phyloP scores from a whole-genome alignment of 495 filamentous ascomycete genomes.

The Margaritispora aquatica region DNA sequence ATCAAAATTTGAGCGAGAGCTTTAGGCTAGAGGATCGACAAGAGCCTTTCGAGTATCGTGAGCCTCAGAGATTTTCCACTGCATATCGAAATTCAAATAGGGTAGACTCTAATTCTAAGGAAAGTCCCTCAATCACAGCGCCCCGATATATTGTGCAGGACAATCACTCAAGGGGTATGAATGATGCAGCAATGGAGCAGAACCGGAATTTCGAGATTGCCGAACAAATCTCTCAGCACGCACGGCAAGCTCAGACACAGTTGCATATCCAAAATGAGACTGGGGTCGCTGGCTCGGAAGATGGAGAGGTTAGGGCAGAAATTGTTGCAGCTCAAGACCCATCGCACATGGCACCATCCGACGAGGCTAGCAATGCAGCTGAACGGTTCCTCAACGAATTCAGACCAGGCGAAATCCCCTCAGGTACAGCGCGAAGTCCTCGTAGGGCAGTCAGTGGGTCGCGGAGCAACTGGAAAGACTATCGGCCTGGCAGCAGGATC shows the following conservation, averaged over 20 bases:
- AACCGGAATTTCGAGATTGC: constrained; percentile 19
- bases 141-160: neutral
- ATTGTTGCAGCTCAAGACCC: constrained; percentile 10
- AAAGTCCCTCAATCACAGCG: neutral
- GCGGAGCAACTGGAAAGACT: constrained; percentile 27
- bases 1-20: constrained; percentile 13
- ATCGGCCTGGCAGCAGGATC: constrained; percentile 18
- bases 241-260: constrained; percentile 13
- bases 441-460: neutral
- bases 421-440: neutral
- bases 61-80: neutral
- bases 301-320: constrained; percentile 23
- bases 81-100: constrained; percentile 8
- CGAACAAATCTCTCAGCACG: constrained; percentile 19
- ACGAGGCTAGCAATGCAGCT: constrained; percentile 28
- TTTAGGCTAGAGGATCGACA: constrained; percentile 12
- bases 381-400: constrained; percentile 37
- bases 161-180: constrained; percentile 1
- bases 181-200: constrained; percentile 9
- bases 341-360: neutral
- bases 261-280: constrained; percentile 12
- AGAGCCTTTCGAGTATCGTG: constrained; percentile 9
- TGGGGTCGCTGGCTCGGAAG: constrained; percentile 23
- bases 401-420: constrained; percentile 22
- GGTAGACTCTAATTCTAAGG: constrained; percentile 4